phyloP scores from a whole-genome alignment of 2,329 filamentous ascomycete genomes.

The Pyrenophora seminiperda region DNA sequence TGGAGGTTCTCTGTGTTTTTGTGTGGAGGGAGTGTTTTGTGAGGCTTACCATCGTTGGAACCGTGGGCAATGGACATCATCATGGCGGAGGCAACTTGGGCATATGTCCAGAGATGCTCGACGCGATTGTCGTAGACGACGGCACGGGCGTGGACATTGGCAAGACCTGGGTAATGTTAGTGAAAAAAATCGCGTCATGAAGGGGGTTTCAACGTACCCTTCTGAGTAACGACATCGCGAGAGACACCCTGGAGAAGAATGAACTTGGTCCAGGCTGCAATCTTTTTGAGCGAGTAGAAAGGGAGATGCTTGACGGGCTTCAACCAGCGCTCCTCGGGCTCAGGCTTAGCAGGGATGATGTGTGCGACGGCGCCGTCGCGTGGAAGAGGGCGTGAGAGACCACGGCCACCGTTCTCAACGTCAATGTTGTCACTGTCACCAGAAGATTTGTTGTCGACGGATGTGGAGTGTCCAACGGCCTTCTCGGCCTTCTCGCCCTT shows the following conservation, averaged over 20 bases:
- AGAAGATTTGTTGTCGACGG: slow-evolving; percentile 7
- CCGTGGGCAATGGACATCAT: slow-evolving; percentile 75
- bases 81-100: slow-evolving; percentile 60
- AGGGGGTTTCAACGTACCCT: background rate
- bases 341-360: slow-evolving; percentile 20
- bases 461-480: background rate
- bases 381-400: slow-evolving; percentile 8
- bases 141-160: slow-evolving; percentile 49
- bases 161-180: slow-evolving; percentile 28
- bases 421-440: slow-evolving; percentile 6
- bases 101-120: slow-evolving; percentile 56
- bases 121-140: slow-evolving; percentile 54
- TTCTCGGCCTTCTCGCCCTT: slow-evolving; percentile 14
- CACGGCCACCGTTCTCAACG: slow-evolving; percentile 7
- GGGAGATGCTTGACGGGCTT: slow-evolving; percentile 44
- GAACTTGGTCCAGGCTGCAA: slow-evolving; percentile 51
- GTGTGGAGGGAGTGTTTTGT: fast-evolving
- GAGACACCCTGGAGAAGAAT: slow-evolving; percentile 53
- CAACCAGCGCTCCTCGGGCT: slow-evolving; percentile 43
- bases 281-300: slow-evolving; percentile 33
- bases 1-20: too few relatives aligned
- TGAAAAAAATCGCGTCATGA: too few relatives aligned
- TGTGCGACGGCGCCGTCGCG: slow-evolving; percentile 6
- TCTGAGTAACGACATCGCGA: slow-evolving; percentile 46
- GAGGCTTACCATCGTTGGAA: slow-evolving; percentile 59